Evolutionary conservation across 2,329 filamentous ascomycete genomes (phyloP), one percentile per base, ranked within the genome.

Genomic region (Apiospora saccharicola): DNA sequence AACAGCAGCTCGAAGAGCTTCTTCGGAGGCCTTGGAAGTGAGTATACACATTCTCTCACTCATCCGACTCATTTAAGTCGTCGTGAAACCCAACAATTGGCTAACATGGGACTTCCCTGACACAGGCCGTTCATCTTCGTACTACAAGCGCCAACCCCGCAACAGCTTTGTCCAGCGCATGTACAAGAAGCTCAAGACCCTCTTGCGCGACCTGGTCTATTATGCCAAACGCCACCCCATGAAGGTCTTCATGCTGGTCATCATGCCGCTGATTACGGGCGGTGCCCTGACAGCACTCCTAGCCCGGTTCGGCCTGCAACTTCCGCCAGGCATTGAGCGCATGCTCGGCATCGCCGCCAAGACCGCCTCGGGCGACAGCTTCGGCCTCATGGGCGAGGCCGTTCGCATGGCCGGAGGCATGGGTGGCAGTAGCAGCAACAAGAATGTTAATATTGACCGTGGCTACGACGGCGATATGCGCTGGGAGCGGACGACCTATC

Each of bases 251-350:
- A 87, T 94, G 86, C 89, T 95, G 74, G 92, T 98, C 74, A 89
- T 98, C 78, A 90, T 98, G 89, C 96, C 96, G 13, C 87, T 98
- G 72, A 85, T 98, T 78, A 95, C 92, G 1, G 94, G 94, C 70
- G 96, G 96, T 44, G 92, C 94, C 41, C 84, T 98, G 76, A 91
- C 91, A 12, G 93, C 92, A 67, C 85, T 98, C 64, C 88, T 98
- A 67, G 89, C 90, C 49, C 90, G 91, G 79, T 93, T 98, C 81
- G 95, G 95, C 30, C 86, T 98, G 73, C 88, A 92, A 74, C 82
- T 98, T 75, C 95, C 95, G 0, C 86, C 86, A 6, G 83, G 86
- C 16, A 79, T 95, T 73, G 86, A 90, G 83, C 85, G 86, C 78
- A 85, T 90, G 86, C 81, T 91, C 46, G 88, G 88, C 75, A 75